Percentiles rank a stretch among this genome's conserved stretches.
Conservation (phyloP, 768 basidiomycete species). For the Gymnopilus junonius region DNA sequence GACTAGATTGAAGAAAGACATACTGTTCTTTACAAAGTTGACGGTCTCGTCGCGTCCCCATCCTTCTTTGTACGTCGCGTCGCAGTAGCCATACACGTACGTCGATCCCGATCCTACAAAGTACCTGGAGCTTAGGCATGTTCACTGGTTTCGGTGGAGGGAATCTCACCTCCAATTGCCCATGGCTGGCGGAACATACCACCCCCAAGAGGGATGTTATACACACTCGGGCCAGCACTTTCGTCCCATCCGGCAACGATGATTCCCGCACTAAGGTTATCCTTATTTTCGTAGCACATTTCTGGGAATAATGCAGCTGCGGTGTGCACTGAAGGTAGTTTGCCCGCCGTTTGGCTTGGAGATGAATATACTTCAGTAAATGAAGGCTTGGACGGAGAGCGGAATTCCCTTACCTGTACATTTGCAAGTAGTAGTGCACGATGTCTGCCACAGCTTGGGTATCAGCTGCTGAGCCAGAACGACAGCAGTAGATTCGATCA, state of each 20-base stretch:
- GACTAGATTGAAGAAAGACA: constrained; percentile 33
- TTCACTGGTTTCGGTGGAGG: neutral
- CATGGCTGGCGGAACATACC: constrained; percentile 97
- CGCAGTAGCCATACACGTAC: constrained; percentile 99
- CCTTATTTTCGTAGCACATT: constrained; percentile 95
- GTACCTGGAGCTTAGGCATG: neutral
- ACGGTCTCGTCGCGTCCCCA: constrained; percentile 91
- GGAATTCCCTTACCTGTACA: constrained; percentile 62
- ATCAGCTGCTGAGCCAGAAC: constrained; percentile 96
- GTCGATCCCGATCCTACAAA: constrained; percentile 87
- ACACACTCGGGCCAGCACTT: constrained; percentile 88
- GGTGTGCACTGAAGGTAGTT: constrained; percentile 76
- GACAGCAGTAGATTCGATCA: constrained; percentile 99
- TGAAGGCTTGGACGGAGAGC: too few relatives aligned
- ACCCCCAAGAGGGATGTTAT: constrained; percentile 96
- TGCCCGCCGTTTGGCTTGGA: constrained; percentile 59
- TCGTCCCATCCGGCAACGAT: constrained; percentile 99
- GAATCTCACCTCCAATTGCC: constrained; percentile 93
- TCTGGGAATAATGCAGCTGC: constrained; percentile 86
- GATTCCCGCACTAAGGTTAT: constrained; percentile 85
- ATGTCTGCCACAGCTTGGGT: constrained; percentile 96
- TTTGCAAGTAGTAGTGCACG: constrained; percentile 82
- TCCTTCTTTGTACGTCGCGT: constrained; percentile 94
- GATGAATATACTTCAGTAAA: constrained; percentile 4
- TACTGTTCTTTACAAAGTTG: constrained; percentile 95